These are phyloP conservation scores for Sporothrix globosa DNA, from an alignment of 2,329 filamentous ascomycete genomes.

Conservation along the genomic window DNA sequence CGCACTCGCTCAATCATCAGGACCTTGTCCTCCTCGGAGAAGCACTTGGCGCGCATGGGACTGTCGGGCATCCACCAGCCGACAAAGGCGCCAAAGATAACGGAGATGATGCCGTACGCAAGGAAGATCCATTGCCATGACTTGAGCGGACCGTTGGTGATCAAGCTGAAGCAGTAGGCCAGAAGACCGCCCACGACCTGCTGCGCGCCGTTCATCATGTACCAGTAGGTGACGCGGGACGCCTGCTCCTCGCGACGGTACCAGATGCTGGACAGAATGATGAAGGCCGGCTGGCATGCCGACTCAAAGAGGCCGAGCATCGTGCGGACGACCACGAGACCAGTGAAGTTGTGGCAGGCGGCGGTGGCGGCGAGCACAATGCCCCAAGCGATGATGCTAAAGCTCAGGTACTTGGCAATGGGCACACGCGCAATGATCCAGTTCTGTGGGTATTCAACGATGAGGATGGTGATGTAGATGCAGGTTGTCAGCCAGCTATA, in stretches of 20 bases:
- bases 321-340: conserved; percentile 63
- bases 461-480: conserved; percentile 72
- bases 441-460: conserved; percentile 74
- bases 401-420: conserved; percentile 67
- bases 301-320: conserved; percentile 73
- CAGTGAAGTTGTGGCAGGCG: conserved; percentile 62
- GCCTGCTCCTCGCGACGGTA: conserved; percentile 71
- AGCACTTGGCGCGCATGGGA: conserved; percentile 72
- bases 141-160: conserved; percentile 56
- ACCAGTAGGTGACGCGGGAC: conserved; percentile 69
- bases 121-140: conserved; percentile 73
- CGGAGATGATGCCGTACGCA: conserved; percentile 63
- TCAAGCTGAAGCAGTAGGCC: conserved; percentile 64
- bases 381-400: conserved; percentile 68
- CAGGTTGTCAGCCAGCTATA: conserved; percentile 74
- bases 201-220: conserved; percentile 76
- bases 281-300: conserved; percentile 68
- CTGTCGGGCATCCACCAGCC: conserved; percentile 67
- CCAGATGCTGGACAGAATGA: conserved; percentile 71
- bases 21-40: conserved; percentile 66
- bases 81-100: conserved; percentile 68
- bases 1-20: conserved; percentile 65
- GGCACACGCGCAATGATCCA: conserved; percentile 57
- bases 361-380: conserved; percentile 63
- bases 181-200: conserved; percentile 73